Evolutionary conservation across 306 rosid genomes (phyloP).

Genomic region (Malus asiatica): DNA sequence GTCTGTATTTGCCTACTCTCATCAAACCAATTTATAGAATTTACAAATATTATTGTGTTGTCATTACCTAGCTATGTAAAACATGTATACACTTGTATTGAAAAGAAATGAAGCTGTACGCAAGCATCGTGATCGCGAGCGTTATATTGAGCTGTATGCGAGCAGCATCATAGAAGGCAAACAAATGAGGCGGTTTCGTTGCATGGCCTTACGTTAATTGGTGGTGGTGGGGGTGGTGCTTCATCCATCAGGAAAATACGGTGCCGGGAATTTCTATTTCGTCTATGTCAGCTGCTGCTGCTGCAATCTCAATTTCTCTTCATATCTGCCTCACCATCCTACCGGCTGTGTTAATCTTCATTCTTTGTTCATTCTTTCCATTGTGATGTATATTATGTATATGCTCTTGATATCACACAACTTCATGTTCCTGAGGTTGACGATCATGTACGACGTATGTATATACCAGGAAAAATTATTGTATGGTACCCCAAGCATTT

Average conservation of each 20-base stretch:
- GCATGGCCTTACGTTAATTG: background rate
- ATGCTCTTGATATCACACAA: background rate
- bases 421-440: background rate
- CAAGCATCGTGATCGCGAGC: background rate
- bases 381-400: background rate
- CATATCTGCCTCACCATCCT: background rate
- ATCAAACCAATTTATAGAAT: too few relatives aligned
- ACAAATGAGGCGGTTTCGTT: background rate
- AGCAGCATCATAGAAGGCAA: background rate
- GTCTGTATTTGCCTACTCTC: too few relatives aligned
- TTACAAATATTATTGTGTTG: too few relatives aligned
- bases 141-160: background rate
- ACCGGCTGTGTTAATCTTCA: background rate
- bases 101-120: too few relatives aligned
- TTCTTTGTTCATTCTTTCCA: background rate
- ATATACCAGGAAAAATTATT: background rate
- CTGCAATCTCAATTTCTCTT: background rate
- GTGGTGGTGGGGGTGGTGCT: background rate
- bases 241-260: background rate
- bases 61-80: too few relatives aligned
- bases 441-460: background rate
- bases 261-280: background rate
- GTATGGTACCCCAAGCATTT: background rate
- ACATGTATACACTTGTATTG: too few relatives aligned
- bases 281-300: background rate